phyloP scores from a whole-genome alignment of 139 green algal genomes.

The Ettlia oleoabundans region DNA sequence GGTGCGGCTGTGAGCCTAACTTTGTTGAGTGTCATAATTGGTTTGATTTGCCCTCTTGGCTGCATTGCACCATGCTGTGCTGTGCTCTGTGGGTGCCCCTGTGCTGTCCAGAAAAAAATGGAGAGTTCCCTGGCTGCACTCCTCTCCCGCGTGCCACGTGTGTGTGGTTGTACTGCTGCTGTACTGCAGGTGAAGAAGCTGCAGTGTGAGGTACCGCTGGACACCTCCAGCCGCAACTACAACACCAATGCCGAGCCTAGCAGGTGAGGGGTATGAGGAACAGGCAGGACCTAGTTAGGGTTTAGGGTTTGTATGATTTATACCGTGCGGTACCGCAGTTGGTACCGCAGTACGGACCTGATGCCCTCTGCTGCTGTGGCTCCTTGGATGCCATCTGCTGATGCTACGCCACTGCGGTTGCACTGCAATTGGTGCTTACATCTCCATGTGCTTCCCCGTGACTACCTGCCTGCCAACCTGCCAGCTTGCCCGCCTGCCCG shows the following conservation, averaged over 20 bases:
- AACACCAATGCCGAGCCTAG: conserved; percentile 36
- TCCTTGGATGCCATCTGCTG: too few species aligned
- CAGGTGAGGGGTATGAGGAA: too few species aligned
- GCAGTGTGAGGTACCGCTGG: conserved; percentile 60
- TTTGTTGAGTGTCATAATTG: background rate
- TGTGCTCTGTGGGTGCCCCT: background rate
- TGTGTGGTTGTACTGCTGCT: background rate
- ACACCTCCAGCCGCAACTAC: conserved; percentile 67
- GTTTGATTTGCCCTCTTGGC: background rate
- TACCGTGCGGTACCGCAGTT: background rate
- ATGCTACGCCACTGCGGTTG: too few species aligned
- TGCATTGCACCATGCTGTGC: background rate
- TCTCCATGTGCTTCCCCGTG: background rate
- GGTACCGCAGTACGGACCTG: too few species aligned
- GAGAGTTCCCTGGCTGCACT: too few species aligned
- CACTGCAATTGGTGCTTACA: background rate
- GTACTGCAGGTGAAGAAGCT: conserved; percentile 26
- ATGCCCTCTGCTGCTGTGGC: too few species aligned
- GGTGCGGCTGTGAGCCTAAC: background rate
- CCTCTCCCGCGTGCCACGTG: too few species aligned
- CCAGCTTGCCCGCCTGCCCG: background rate
- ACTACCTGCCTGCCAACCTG: background rate
- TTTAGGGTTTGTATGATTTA: too few species aligned
- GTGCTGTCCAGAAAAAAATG: too few species aligned
- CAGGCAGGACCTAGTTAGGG: too few species aligned